phyloP scores from a whole-genome alignment of 768 basidiomycete genomes.

The Pulveroboletus sp. region DNA sequence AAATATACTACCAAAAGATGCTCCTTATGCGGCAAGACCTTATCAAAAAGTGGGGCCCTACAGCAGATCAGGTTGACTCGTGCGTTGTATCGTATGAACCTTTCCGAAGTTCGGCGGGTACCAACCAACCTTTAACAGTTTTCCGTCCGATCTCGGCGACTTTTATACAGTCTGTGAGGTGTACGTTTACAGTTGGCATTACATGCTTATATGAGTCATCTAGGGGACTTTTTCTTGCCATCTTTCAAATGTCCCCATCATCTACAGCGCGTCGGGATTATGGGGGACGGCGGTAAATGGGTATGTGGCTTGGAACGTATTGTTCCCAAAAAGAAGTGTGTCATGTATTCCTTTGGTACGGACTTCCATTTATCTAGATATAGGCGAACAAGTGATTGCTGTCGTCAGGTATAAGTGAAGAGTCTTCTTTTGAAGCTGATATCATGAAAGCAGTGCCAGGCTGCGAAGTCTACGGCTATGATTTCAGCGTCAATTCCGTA shows the following conservation, averaged over 20 bases:
- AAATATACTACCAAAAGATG: constrained; percentile 38
- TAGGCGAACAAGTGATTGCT: not conserved
- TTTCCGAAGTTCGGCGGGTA: not conserved
- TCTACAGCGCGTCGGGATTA: constrained; percentile 42
- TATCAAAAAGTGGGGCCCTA: constrained; percentile 56
- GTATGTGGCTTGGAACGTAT: constrained; percentile 48
- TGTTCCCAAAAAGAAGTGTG: constrained; percentile 42
- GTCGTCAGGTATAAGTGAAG: constrained; percentile 41
- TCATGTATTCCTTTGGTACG: constrained; percentile 50
- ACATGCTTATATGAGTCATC: constrained; percentile 11
- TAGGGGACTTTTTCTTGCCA: constrained; percentile 59
- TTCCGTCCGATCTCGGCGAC: constrained; percentile 32
- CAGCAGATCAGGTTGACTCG: constrained; percentile 41
- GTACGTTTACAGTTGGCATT: not conserved
- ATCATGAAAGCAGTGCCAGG: constrained; percentile 40
- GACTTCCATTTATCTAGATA: not conserved
- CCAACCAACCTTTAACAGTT: constrained; percentile 14
- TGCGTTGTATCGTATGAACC: constrained; percentile 8
- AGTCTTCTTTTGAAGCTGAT: constrained; percentile 52
- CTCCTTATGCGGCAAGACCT: constrained; percentile 42
- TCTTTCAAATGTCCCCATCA: constrained; percentile 51
- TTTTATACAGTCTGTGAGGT: constrained; percentile 30
- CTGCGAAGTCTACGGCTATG: constrained; percentile 44
- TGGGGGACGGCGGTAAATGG: constrained; percentile 58
- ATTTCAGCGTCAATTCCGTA: constrained; percentile 37